phyloP scores from a whole-genome alignment of 2,329 filamentous ascomycete species.

The Fusarium floridanum region DNA sequence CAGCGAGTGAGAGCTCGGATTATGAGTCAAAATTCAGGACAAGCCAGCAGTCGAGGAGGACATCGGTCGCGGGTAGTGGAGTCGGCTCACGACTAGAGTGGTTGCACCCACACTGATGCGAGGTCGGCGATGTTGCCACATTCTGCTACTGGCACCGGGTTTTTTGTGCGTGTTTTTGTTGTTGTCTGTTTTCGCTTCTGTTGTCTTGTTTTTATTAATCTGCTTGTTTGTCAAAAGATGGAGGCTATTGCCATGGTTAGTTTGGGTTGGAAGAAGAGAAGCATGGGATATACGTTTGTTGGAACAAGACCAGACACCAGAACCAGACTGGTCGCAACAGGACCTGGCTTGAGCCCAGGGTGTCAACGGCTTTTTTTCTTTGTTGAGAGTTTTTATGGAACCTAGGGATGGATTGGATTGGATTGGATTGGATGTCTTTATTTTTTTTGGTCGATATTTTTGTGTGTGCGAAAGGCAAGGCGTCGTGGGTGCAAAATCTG shows the following conservation, averaged over 20 bases:
- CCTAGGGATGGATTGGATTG: neutral
- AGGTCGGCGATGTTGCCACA: neutral
- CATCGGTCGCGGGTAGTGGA: conserved; percentile 21
- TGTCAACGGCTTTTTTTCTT: conserved; percentile 10
- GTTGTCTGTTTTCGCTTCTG: neutral
- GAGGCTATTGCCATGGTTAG: neutral
- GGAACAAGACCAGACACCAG: conserved; percentile 14
- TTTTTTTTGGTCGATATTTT: neutral
- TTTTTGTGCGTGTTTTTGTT: neutral
- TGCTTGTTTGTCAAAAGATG: neutral
- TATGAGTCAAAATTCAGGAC: conserved; percentile 45
- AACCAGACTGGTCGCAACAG: conserved; percentile 37
- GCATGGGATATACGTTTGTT: neutral
- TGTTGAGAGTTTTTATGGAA: neutral
- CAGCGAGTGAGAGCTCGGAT: conserved; percentile 43
- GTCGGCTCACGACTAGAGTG: conserved; percentile 17
- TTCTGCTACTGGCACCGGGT: neutral
- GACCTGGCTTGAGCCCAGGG: conserved; percentile 32
- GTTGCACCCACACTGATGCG: conserved; percentile 19
- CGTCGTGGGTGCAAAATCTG: neutral
- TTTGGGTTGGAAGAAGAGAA: neutral
- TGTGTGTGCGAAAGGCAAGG: neutral
- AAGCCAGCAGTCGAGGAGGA: conserved; percentile 45
- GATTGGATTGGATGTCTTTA: neutral
- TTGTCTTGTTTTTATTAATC: neutral